These are phyloP conservation scores for Hypoxylon sp. DNA, from an alignment of 2,329 filamentous ascomycete genomes.

Conservation along the genomic window DNA sequence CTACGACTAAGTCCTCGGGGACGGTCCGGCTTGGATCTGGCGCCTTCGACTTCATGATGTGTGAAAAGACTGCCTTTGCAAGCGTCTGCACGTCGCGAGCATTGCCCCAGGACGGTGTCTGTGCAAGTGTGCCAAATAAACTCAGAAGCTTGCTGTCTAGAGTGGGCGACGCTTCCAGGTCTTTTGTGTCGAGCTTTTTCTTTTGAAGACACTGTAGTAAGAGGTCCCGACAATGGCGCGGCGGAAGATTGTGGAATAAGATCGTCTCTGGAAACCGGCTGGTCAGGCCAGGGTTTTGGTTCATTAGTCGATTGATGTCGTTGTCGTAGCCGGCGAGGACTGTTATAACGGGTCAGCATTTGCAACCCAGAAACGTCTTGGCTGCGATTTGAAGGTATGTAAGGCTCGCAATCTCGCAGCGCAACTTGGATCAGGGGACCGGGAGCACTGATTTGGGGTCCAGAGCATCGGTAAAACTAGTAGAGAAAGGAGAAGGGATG, in stretches of 20 bases:
- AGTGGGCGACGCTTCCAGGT: constrained; percentile 33
- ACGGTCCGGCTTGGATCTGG: constrained; percentile 20
- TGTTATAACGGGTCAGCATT: constrained; percentile 19
- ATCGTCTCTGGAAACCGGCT: constrained; percentile 76
- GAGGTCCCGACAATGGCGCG: constrained; percentile 62
- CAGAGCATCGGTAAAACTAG: not conserved
- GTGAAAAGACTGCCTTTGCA: constrained; percentile 65
- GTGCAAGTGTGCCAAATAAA: constrained; percentile 57
- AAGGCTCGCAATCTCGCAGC: not conserved
- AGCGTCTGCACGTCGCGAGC: constrained; percentile 73
- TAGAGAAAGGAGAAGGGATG: not conserved
- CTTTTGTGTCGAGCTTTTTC: constrained; percentile 52
- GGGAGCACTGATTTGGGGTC: not conserved
- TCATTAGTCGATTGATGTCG: constrained; percentile 75
- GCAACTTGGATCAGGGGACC: not conserved
- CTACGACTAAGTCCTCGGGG: constrained; percentile 32
- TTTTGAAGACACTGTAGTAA: constrained; percentile 55
- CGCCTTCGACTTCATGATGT: constrained; percentile 54
- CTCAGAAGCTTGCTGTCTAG: constrained; percentile 37
- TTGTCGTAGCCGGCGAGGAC: constrained; percentile 77
- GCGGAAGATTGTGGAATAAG: constrained; percentile 65
- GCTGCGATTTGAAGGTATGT: not conserved
- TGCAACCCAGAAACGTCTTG: not conserved
- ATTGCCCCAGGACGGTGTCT: constrained; percentile 73
- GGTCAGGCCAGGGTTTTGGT: constrained; percentile 73